Evolutionary conservation across 2,329 filamentous ascomycete species (phyloP), one percentile per base, ranked within the genome.

Genomic region (Colletotrichum sidae): DNA sequence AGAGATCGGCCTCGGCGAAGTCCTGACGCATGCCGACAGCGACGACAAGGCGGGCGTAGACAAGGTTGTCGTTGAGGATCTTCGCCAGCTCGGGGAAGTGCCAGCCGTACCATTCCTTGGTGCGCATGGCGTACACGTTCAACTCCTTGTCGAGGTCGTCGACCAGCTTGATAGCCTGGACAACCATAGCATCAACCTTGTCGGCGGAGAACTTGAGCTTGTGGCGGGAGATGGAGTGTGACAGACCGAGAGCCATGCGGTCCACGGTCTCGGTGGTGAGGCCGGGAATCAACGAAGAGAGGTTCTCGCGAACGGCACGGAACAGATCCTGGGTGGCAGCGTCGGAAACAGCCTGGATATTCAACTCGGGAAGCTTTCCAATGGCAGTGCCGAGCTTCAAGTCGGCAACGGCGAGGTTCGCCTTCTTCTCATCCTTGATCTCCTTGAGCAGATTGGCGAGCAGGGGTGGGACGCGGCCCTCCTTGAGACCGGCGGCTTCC

Each of bases 61-160:
- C 94, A 68, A 97, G 83, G 81, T 99, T 99, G 86, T 99, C 96
- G 79, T 96, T 96, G 72, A 97, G 86, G 75, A 98, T 97, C 82
- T 94, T 95, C 75, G 93, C 94, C 86, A 99, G 90, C 84, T 99
- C 96, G 45, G 96, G 96, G 84, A 98, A 99, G 81, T 98, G 96
- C 96, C 96, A 99, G 74, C 96, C 96, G 78, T 99, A 99, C 96
- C 96, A 99, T 81, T 99, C 96, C 89, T 98, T 98, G 68, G 97
- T 94, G 79, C 96, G 88, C 96, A 99, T 99, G 70, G 96, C 95
- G 77, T 97, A 98, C 72, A 93, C 96, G 84, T 99, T 99, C 69
- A 99, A 85, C 81, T 99, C 96, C 86, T 99, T 99, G 84, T 99
- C 96, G 68, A 99, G 84, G 70, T 99, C 96, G 77, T 99, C 96